Base-by-base conservation (phyloP, 352 stramenopile species). In the Peronospora belbahrii region DNA sequence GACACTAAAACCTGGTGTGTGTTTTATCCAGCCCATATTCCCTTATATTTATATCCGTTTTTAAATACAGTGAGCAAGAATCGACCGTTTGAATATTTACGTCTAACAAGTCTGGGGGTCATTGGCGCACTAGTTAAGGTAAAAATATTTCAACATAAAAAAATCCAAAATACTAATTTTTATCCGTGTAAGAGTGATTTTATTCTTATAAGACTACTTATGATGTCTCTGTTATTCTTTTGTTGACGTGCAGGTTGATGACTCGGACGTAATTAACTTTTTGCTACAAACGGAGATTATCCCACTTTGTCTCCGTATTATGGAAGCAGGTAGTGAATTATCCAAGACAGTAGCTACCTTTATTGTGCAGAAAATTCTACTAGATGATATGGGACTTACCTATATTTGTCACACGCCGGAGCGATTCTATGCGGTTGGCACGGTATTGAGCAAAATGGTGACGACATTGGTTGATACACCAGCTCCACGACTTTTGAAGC, bases 221-320 rank as follows among this genome's bases (percentile, higher is more conserved):
- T 34, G 36, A 18, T 43, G 19, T 22, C 17, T 6, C 25, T 24
- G 20, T 10, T 44, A 25, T 33, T 32, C 9, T 45, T 31, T 27
- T 42, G 40, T 34, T 20, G 42, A 20, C 20, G 39, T 40, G 13
- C 27, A 92, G 86, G 97, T 98, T 63, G 96, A 99, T 63, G 96
- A 99, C 77, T 83, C 90, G 27, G 94, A 98, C 46, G 95, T 99
- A 2, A 98, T 99, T 65, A 97, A 97, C 51, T 99, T 99, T 51
- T 61, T 99, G 22, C 66, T 99, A n/a, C 94, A 97, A 48, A 99
- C 96, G 15, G 96, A 99, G 74, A 99, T 99, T 52, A 99, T 99
- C 69, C 96, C 96, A 15, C 71, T 99, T 0, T 98, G 96, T 64
- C 74, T 99, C 13, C 82, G 96, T 30, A 99, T 99, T 52, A 99